These are phyloP conservation scores for Eucalyptus tenuipes DNA, from an alignment of 345 rosid genomes.

Conservation along the genomic window DNA sequence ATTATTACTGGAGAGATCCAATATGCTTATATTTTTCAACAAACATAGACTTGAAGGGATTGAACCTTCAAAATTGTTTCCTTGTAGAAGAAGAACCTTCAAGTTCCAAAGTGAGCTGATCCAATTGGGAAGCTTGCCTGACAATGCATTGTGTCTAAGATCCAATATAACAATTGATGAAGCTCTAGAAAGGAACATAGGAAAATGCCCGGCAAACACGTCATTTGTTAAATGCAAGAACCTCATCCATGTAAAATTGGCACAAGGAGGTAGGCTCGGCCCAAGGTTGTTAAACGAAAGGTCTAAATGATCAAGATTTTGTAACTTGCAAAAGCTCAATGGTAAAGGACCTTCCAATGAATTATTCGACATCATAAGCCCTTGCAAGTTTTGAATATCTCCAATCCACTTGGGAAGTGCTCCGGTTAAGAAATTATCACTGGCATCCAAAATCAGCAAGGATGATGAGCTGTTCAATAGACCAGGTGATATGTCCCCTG, in stretches of 20 bases:
- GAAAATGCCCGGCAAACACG: neutral
- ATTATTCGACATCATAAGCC: neutral
- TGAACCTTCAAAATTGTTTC: neutral
- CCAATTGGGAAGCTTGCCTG: neutral
- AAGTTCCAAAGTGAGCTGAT: neutral
- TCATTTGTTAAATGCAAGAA: neutral
- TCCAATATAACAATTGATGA: neutral
- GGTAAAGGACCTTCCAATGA: neutral
- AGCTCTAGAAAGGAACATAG: neutral
- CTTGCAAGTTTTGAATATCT: rapidly evolving
- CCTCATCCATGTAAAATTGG: neutral
- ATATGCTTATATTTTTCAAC: neutral
- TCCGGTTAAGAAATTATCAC: conserved; percentile 1
- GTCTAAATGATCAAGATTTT: neutral
- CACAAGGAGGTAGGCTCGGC: neutral
- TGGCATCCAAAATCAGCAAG: neutral
- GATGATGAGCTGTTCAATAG: neutral
- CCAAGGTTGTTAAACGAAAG: neutral
- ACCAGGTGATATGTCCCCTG: neutral
- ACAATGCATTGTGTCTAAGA: neutral
- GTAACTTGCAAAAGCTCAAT: neutral
- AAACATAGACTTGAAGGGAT: neutral
- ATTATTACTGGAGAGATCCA: neutral
- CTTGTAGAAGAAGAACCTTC: neutral
- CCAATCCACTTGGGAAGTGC: conserved; percentile 5